Evolutionary conservation across 2,329 filamentous ascomycete genomes (phyloP), one percentile per base, ranked within the genome.

Genomic region (Pseudogymnoascus sp.): DNA sequence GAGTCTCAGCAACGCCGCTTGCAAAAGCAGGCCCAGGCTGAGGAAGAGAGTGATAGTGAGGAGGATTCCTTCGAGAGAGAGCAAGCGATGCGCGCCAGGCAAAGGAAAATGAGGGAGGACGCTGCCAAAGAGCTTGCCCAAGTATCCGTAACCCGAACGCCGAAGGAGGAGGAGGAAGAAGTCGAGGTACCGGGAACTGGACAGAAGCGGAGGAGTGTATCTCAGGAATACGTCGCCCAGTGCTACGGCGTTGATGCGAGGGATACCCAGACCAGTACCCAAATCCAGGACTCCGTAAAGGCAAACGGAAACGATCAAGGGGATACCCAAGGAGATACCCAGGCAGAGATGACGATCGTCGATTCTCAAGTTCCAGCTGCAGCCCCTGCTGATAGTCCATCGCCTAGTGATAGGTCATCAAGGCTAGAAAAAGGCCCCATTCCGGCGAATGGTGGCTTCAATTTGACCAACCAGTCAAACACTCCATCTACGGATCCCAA

Each of bases 211-310:
- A n/a, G 48, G 9, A 55, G 48, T 12, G 27, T 55, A 55, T 55
- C 48, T 55, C 48, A 73, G 9, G 67, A 69, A 2, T 69, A 69
- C 21, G 42, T 68, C 12, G 65, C 67, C 7, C 70, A 71, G 59
- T 68, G 67, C 60, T 63, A 64, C 12, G 70, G 67, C 0, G 33
- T 25, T 35, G 66, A 71, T 63, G 65, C 67, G 9, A 62, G 64
- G 37, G 68, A 69, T 64, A 68, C 67, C 5, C 68, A 70, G 31
- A 65, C 63, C 36, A 62, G 67, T 39, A 39, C 58, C 33, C 37
- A 59, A 15, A 59, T 59, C 8, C 33, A 27, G 6, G 25, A 5
- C 25, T 42, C 59, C 55, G n/a, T 31, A n/a, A 60, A 60, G 13
- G 27, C 21, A 5, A 9, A 10, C n/a, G 59, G 15, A 9, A 35